phyloP scores from a whole-genome alignment of 805 yeast genomes.

The Wickerhamiella cacticola region DNA sequence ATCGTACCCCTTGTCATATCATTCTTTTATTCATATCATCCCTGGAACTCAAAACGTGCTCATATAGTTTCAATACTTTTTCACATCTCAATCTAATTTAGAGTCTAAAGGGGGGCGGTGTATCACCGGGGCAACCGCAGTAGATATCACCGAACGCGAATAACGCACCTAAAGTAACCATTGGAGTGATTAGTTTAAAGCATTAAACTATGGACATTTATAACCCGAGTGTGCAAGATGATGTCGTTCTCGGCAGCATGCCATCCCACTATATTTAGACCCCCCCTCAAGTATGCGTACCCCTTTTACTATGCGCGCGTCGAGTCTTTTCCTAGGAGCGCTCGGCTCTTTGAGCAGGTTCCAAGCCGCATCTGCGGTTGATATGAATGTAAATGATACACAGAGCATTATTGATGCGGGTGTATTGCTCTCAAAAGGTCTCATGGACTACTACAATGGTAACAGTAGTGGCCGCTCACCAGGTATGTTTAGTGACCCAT shows the following conservation, averaged over 20 bases:
- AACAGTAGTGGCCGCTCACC: slow-evolving; percentile 55
- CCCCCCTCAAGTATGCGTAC: background rate
- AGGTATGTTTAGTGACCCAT: slow-evolving; percentile 81
- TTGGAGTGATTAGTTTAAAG: no score
- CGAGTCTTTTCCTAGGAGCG: background rate
- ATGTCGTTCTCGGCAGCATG: background rate
- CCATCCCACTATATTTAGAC: background rate
- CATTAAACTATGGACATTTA: no score
- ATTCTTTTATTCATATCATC: no score
- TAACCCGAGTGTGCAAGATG: no score
- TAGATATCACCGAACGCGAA: no score
- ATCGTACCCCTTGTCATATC: no score
- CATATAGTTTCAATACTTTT: no score
- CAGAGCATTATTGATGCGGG: slow-evolving; percentile 42
- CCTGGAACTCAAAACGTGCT: no score
- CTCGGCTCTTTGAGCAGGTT: background rate
- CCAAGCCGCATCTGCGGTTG: slow-evolving; percentile 19
- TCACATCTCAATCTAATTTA: no score
- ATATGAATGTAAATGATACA: slow-evolving; percentile 29
- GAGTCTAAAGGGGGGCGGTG: no score
- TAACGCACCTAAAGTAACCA: no score
- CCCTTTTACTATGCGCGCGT: slow-evolving; percentile 4
- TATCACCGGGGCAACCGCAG: no score
- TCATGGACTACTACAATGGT: slow-evolving; percentile 61
- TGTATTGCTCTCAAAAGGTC: slow-evolving; percentile 43